Percentiles rank a stretch among this genome's conserved stretches.
phyloP scores from a whole-genome alignment of 148 eudicot genomes.

The Diospyros lotus region DNA sequence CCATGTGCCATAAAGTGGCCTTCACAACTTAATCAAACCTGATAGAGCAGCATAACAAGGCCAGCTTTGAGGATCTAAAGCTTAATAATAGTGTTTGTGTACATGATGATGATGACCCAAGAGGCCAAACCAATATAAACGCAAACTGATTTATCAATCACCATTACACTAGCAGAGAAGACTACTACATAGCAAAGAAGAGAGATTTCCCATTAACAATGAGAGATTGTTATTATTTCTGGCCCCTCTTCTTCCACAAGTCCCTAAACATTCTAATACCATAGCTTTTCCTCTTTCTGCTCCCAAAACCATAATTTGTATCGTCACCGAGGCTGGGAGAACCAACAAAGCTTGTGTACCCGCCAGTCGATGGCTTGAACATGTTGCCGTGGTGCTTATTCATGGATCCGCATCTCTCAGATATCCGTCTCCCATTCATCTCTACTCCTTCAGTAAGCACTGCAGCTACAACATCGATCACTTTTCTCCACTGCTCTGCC shows the following conservation, averaged over 20 bases:
- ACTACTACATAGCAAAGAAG: not conserved
- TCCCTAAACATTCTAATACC: slow-evolving; percentile 69
- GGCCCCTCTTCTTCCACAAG: slow-evolving; percentile 69
- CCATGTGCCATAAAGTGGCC: too few species aligned
- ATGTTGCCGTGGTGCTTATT: slow-evolving; percentile 46
- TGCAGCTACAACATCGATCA: slow-evolving; percentile 63
- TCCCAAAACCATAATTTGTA: slow-evolving; percentile 11
- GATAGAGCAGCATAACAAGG: not conserved
- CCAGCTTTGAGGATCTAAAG: not conserved
- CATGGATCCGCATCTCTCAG: slow-evolving; percentile 68
- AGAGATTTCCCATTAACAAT: not conserved
- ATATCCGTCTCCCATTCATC: slow-evolving; percentile 32
- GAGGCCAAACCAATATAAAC: slow-evolving; percentile 1
- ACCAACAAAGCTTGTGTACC: slow-evolving; percentile 36
- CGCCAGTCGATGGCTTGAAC: slow-evolving; percentile 27
- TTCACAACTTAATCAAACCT: too few species aligned
- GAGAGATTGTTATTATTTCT: slow-evolving; percentile 18
- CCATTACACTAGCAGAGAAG: not conserved
- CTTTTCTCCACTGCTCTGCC: slow-evolving; percentile 73
- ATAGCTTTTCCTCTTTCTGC: slow-evolving; percentile 48
- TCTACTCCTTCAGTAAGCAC: slow-evolving; percentile 47
- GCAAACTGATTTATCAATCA: not conserved
- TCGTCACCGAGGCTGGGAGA: not conserved
- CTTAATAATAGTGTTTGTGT: not conserved
- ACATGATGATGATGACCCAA: not conserved